Percentiles rank a stretch among this genome's conserved stretches.
Conservation (phyloP, 495 filamentous ascomycete species). For the Podospora sp. region DNA sequence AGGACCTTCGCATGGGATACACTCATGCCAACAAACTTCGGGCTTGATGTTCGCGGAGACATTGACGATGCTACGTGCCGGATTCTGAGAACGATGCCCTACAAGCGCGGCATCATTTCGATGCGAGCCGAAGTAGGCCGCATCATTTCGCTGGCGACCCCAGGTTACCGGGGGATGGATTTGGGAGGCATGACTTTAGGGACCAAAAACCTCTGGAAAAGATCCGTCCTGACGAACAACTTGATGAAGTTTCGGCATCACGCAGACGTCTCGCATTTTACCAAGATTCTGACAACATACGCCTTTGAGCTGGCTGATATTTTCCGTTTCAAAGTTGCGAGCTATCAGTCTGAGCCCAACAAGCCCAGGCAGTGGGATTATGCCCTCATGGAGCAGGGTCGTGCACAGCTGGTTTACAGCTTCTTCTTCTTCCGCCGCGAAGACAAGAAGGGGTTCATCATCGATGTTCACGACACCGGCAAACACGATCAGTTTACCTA, state of each 20-base stretch:
- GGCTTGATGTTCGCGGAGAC: not conserved
- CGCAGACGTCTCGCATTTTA: conserved; percentile 37
- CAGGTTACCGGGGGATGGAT: conserved; percentile 26
- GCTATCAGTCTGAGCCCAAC: not conserved
- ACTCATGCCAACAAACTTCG: too few relatives aligned
- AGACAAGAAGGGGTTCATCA: not conserved
- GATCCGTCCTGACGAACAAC: conserved; percentile 17
- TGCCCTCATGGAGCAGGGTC: not conserved
- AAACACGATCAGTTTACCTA: conserved; percentile 29
- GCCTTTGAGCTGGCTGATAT: conserved; percentile 43
- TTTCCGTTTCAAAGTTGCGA: conserved; percentile 25
- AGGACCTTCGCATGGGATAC: conserved; percentile 26
- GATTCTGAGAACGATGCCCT: conserved; percentile 22
- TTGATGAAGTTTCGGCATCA: conserved; percentile 28
- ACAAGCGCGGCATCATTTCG: conserved; percentile 36
- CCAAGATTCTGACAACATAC: conserved; percentile 43
- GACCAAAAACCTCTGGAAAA: not conserved
- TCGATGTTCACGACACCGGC: conserved; percentile 17
- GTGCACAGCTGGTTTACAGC: not conserved
- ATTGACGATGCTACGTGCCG: conserved; percentile 21
- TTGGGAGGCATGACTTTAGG: not conserved
- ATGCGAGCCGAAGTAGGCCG: conserved; percentile 50
- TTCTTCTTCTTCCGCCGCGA: not conserved
- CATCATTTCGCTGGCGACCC: conserved; percentile 26
- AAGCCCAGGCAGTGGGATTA: not conserved